These are phyloP conservation scores for Zea mays DNA, from an alignment of 176 grass and related monocot genomes.

Conservation along the genomic window Zm-B73-REFERENCE-NAM-5.0 NC_050100.1:154553001-154553500, in stretches of 20 bases:
- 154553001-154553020: background rate
- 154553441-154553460: slow-evolving; percentile 71
- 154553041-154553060: slow-evolving; percentile 68
- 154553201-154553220: slow-evolving; percentile 34
- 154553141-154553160: slow-evolving; percentile 50
- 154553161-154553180: slow-evolving; percentile 50
- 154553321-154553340: slow-evolving; percentile 67
- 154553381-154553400: slow-evolving; percentile 54
- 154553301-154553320: slow-evolving; percentile 66
- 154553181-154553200: slow-evolving; percentile 9
- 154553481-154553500: slow-evolving; percentile 50
- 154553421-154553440: slow-evolving; percentile 74
- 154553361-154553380: slow-evolving; percentile 25
- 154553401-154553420: slow-evolving; percentile 78
- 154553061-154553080: slow-evolving; percentile 64
- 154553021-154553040: background rate
- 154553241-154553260: slow-evolving; percentile 63
- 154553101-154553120: slow-evolving; percentile 75
- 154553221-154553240: slow-evolving; percentile 37
- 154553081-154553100: slow-evolving; percentile 69
- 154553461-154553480: slow-evolving; percentile 46
- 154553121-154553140: slow-evolving; percentile 81
- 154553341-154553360: background rate
- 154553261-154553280: slow-evolving; percentile 67
- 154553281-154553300: slow-evolving; percentile 67